phyloP scores from a whole-genome alignment of 2,329 filamentous ascomycete genomes.

The Fusarium sp. region DNA sequence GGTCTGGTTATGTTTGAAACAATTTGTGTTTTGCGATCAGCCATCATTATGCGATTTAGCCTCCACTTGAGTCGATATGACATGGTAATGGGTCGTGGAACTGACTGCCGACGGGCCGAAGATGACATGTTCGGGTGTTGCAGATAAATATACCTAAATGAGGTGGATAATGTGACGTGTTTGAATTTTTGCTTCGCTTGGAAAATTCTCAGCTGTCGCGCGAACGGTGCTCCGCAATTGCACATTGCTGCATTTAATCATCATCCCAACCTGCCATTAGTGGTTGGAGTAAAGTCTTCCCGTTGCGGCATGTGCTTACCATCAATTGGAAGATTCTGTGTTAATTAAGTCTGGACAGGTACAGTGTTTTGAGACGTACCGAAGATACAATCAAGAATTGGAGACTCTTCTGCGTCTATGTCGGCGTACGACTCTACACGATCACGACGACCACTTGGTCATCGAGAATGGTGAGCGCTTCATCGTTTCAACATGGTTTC shows the following conservation, averaged over 20 bases:
- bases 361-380: too few relatives aligned
- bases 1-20: constrained; percentile 7
- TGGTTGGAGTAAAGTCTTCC: not conserved
- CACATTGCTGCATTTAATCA: not conserved
- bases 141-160: not conserved
- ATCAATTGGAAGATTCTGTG: too few relatives aligned
- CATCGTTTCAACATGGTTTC: too few relatives aligned
- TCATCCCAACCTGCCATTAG: too few relatives aligned
- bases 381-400: too few relatives aligned
- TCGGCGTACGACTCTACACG: not conserved
- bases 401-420: not conserved
- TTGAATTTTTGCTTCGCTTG: not conserved
- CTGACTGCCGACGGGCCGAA: not conserved
- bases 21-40: not conserved
- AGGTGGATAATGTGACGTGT: not conserved
- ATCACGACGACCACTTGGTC: not conserved
- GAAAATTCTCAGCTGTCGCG: not conserved
- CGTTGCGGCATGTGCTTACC: too few relatives aligned
- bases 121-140: not conserved
- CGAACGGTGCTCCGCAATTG: too few relatives aligned
- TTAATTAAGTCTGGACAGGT: too few relatives aligned
- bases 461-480: not conserved
- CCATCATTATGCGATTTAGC: not conserved
- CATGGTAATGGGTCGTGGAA: not conserved
- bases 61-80: not conserved